Percentiles rank a stretch among this genome's conserved stretches.
Evolutionary conservation across 148 eudicot species (phyloP).

Genomic region (Diospyros kaki): DNA sequence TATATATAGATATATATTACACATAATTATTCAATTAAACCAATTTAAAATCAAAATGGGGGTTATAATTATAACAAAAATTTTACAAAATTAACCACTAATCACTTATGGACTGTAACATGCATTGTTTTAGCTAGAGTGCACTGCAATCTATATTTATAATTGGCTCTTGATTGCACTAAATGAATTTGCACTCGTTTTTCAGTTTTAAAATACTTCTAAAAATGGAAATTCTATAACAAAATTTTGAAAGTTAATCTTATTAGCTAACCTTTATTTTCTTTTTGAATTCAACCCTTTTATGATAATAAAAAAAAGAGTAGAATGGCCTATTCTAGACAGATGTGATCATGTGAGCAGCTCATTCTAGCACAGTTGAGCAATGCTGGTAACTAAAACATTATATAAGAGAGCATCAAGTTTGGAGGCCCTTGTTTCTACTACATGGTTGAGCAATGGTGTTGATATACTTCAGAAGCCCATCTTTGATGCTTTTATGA

Average conservation of each 20-base stretch:
- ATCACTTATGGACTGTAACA: no score
- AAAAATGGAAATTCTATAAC: neutral
- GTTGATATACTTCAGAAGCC: neutral
- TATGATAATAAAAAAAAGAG: neutral
- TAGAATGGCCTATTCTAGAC: constrained; percentile 2
- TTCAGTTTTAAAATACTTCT: neutral
- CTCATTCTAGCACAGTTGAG: constrained; percentile 9
- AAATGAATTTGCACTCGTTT: neutral
- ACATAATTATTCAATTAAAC: no score
- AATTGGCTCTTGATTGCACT: neutral
- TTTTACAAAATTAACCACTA: no score
- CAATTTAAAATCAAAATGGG: no score
- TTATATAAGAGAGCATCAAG: neutral
- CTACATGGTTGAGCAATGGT: constrained; percentile 4
- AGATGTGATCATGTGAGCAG: neutral
- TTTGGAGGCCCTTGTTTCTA: constrained; percentile 15
- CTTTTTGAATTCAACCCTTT: neutral
- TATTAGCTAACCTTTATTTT: neutral
- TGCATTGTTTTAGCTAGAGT: no score
- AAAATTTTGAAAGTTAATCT: neutral
- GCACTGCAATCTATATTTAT: no score
- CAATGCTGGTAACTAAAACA: constrained; percentile 21
- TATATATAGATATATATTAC: no score
- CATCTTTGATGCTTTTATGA: neutral
- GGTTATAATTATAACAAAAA: no score